Evolutionary conservation across 352 stramenopile genomes (phyloP), one percentile per base, ranked within the genome.

Genomic region (Phytopythium sindhum): DNA sequence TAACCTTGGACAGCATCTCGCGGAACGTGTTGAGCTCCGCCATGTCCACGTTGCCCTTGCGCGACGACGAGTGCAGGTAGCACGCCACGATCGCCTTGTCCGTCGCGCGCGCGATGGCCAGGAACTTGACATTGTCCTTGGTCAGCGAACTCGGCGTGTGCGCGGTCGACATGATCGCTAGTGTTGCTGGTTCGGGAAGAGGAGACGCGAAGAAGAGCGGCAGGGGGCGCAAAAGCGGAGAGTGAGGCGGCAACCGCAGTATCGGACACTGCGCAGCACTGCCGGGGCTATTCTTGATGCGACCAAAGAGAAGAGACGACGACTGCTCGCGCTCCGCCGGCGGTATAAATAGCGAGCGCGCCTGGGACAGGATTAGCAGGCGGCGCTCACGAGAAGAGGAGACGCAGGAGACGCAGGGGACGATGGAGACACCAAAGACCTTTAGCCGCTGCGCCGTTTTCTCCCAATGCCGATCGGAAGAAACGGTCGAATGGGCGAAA

Each of bases 1-100:
- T 88, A 47, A 95, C 84, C 64, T 93, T 95, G 55, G 65, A 70
- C 44, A 93, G 70, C 86, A 93, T 95, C 53, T 93, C 83, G 62
- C 83, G 81, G 73, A 89, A 95, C 58, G 67, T 71, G 56, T 62
- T 69, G 50, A 89, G 68, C 37, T 93, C 86, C 8, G 72, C 78
- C 54, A 85, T 65, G 64, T 86, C 81, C 11, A 75, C 73, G 23
- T 53, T 60, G 24, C 68, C 64, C 54, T 80, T 83, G 29, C 71
- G 72, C 51, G 72, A 63, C 26, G 81, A 73, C 17, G 75, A 75
- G 69, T 94, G 84, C 60, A 91, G 64, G 71, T 94, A 93, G 54
- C 77, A 84, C n/a, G 77, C 77, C 53, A 94, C 75, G 61, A 94
- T 82, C 51, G 80, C 75, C 72, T 94, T 94, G 71, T 94, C 86